Base-by-base conservation (phyloP, 495 filamentous ascomycete species). In the Podospora fimiseda region DNA sequence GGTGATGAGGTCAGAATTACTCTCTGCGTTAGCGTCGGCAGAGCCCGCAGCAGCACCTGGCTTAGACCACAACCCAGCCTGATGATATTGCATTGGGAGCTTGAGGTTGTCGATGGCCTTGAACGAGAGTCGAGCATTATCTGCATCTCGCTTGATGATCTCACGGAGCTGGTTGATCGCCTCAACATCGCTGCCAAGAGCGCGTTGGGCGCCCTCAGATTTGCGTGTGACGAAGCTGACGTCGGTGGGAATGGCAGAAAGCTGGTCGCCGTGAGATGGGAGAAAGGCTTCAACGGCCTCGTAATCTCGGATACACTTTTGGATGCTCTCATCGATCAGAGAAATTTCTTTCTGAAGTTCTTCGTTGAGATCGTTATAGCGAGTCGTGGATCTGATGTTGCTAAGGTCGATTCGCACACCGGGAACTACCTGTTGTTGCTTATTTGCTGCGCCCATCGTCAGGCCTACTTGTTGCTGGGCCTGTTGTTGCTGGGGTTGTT, bases 361-460 rank as follows among this genome's bases (percentile, higher is more conserved):
- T 58, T 91, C 86, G 40, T 88, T 80, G 37, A 94, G 83, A 71
- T 95, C 92, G 65, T 85, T 84, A 72, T 90, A 96, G 50, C 93
- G 86, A 7, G 93, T 96, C 0, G 90, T 96, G 4, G 86, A 80
- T 9, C 87, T 79, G 19, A 96, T 74, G 62, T 88, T 84, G 65
- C 76, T 79, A 23, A 87, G 63, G 68, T 90, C 86, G 33, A 95
- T 83, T 48, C 85, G 84, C 15, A 90, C 88, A 6, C 89, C 88
- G 6, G 86, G 80, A 6, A 83, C 73, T 1, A 70, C 70, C 47
- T 79, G 78, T 45, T 73, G 71, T 52, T 74, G 72, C 43, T 71
- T 71, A 13, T 60, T 64, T 59, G 61, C 67, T 52, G 80, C 78
- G 50, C 75, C 66, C 56, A 76, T 67, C 14, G 69, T 71, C 5